Base-by-base conservation (phyloP, 306 rosid species). In the Sindora glabra region DNA sequence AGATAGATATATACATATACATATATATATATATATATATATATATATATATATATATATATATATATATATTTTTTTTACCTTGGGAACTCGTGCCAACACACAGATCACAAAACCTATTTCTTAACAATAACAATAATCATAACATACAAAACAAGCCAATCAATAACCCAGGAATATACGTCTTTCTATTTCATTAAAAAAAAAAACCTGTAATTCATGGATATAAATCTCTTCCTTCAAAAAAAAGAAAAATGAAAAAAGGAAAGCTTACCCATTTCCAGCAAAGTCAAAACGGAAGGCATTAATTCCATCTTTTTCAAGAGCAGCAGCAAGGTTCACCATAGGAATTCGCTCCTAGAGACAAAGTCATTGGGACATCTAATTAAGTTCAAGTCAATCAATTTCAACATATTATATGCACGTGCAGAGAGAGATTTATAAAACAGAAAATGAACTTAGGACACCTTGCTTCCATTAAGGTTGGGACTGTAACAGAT, bases 231-330 rank as follows among this genome's bases (percentile, higher is more conserved):
- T 48, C 25, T 23, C 32, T 46, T 6, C 40, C 3, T 33, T 40
- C 2, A 50, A 32, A 40, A n/a, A n/a, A n/a, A n/a, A n/a, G n/a
- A n/a, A n/a, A n/a, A n/a, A n/a, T n/a, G n/a, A n/a, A n/a, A n/a
- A n/a, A n/a, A n/a, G 27, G 56, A 53, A 23, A 68, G 49, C 83
- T 67, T 62, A 91, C 97, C 97, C 97, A 58, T 91, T 91, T 69
- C 96, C 97, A 32, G 95, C 77, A 41, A 91, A 91, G 74, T 87
- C 95, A 64, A 91, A 91, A 59, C 92, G 89, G 69, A 85, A 87
- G 56, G 87, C 81, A 73, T 75, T 79, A 33, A 69, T 68, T 78
- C 86, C 80, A 54, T 75, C 54, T 11, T 73, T 79, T 59, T 69
- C 89, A 17, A 87, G 71, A 18, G 81, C 89, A 66, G 78, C 70